Percentiles rank a stretch among this genome's conserved stretches.
Conservation (phyloP, 345 rosid genomes). For the Rhodomyrtus tomentosa region DNA sequence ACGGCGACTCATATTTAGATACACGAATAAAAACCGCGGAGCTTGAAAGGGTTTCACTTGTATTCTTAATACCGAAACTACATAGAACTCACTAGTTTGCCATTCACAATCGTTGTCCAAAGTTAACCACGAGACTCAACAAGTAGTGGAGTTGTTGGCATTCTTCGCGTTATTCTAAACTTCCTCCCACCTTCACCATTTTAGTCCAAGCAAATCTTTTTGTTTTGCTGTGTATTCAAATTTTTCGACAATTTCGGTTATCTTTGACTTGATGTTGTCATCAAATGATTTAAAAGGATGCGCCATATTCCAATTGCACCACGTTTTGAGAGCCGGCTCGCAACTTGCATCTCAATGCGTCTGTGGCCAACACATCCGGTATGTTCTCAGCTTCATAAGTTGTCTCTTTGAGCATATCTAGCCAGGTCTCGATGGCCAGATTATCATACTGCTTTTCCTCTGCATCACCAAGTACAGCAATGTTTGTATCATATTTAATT, state of each 20-base stretch:
- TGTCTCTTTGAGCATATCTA: slow-evolving; percentile 1
- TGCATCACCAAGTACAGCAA: slow-evolving; percentile 11
- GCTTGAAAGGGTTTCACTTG: too few relatives aligned
- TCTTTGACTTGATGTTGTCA: background rate
- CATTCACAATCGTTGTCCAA: background rate
- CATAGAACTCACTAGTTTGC: background rate
- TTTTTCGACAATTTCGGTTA: background rate
- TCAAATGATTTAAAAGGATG: background rate
- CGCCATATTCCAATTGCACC: background rate
- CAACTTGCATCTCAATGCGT: slow-evolving; percentile 2
- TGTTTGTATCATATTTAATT: background rate
- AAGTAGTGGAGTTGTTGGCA: slow-evolving; percentile 1
- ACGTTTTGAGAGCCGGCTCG: background rate
- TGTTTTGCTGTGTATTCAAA: background rate
- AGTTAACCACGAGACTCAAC: background rate
- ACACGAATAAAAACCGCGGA: too few relatives aligned
- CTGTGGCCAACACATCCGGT: slow-evolving; percentile 11
- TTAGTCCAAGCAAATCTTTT: background rate
- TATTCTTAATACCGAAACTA: background rate
- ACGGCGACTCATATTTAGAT: too few relatives aligned
- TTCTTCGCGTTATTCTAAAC: background rate
- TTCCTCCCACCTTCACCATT: background rate
- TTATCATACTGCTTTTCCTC: slow-evolving; percentile 12
- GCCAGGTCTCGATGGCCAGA: slow-evolving; percentile 2
- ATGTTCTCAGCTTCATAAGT: slow-evolving; percentile 14